Conservation (phyloP, 2,329 filamentous ascomycete genomes). For the Aspergillus fijiensis region DNA sequence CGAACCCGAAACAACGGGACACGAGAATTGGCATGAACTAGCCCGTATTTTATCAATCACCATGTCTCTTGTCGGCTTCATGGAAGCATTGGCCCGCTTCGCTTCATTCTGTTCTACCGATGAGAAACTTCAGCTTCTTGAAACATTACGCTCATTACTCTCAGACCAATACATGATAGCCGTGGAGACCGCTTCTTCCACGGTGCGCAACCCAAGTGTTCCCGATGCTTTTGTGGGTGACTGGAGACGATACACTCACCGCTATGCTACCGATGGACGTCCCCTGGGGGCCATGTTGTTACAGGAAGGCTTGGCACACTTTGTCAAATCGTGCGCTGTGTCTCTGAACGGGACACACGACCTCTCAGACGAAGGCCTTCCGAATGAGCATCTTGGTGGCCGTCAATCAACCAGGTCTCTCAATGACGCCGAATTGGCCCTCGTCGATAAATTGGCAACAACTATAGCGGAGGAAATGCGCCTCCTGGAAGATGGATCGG, state of each 20-base stretch:
- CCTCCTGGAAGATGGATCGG: conserved; percentile 81
- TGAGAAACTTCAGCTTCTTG: conserved; percentile 71
- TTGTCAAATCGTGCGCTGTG: conserved; percentile 76
- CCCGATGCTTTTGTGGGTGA: conserved; percentile 68
- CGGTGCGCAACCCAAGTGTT: conserved; percentile 75
- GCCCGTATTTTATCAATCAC: conserved; percentile 71
- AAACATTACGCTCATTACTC: conserved; percentile 69
- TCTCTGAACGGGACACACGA: conserved; percentile 64
- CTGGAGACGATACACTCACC: conserved; percentile 82
- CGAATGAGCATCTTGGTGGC: conserved; percentile 70
- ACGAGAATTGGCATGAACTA: conserved; percentile 54
- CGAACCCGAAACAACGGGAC: conserved; percentile 51
- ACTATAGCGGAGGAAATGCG: conserved; percentile 81
- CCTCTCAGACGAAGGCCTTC: conserved; percentile 62
- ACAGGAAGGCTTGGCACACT: conserved; percentile 82
- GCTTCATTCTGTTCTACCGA: conserved; percentile 76
- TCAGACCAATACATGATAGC: conserved; percentile 82
- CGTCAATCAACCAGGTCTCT: conserved; percentile 48
- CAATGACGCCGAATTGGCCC: conserved; percentile 39
- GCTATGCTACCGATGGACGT: conserved; percentile 75
- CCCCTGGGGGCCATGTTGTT: conserved; percentile 89
- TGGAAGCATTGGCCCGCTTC: conserved; percentile 76
- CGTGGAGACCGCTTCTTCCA: conserved; percentile 86
- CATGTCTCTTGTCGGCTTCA: conserved; percentile 84
- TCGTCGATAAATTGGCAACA: conserved; percentile 62